These are phyloP conservation scores for Pleurotus salmoneostramineus DNA, from an alignment of 768 basidiomycete species.

Conservation along the genomic window DNA sequence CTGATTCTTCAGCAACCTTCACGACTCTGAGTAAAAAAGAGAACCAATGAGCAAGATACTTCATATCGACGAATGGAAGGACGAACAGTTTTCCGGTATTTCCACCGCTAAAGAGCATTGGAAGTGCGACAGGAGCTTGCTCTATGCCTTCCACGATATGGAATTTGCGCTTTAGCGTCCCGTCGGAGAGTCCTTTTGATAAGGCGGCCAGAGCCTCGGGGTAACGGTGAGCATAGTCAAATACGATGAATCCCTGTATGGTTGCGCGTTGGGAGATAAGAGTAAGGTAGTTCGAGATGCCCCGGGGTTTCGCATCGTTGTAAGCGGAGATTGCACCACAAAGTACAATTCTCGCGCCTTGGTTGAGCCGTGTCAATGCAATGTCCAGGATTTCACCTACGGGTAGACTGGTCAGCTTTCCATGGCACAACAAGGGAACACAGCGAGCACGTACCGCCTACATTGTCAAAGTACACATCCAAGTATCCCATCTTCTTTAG, in stretches of 20 bases:
- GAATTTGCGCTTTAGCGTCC: conserved; percentile 76
- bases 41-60: background rate
- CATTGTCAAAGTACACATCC: conserved; percentile 87
- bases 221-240: conserved; percentile 70
- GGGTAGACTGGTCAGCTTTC: conserved; percentile 14
- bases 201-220: conserved; percentile 56
- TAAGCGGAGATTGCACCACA: conserved; percentile 93
- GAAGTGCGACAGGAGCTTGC: conserved; percentile 66
- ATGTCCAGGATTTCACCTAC: conserved; percentile 79
- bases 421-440: background rate
- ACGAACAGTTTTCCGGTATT: conserved; percentile 76
- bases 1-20: conserved; percentile 45
- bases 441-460: conserved; percentile 41
- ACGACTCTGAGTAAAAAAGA: conserved; percentile 45
- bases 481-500: conserved; percentile 75
- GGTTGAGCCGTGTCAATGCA: conserved; percentile 68
- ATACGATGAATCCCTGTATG: conserved; percentile 85
- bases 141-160: conserved; percentile 77
- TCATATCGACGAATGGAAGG: background rate
- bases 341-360: conserved; percentile 70
- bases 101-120: conserved; percentile 67
- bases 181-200: conserved; percentile 52
- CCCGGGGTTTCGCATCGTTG: conserved; percentile 50
- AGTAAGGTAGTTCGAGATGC: conserved; percentile 61
- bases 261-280: conserved; percentile 77